phyloP scores from a whole-genome alignment of 2,329 filamentous ascomycete species.

The Knoxdaviesia proteae region DNA sequence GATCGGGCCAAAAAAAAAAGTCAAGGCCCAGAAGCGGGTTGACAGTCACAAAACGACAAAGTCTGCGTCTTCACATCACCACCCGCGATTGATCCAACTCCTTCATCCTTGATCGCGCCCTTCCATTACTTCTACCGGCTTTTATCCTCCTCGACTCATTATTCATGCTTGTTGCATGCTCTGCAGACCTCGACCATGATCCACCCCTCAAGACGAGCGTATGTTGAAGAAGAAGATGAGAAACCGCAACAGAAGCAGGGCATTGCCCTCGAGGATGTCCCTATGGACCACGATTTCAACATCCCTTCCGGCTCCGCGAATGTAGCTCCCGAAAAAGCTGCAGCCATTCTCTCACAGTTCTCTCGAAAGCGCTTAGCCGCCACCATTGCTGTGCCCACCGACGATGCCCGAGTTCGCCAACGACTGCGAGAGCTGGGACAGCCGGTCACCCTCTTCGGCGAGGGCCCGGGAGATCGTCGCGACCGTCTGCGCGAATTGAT shows the following conservation, averaged over 20 bases:
- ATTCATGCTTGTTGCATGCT: background rate
- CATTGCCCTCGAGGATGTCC: slow-evolving; percentile 28
- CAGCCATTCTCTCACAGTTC: slow-evolving; percentile 71
- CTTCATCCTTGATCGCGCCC: no score
- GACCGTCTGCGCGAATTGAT: slow-evolving; percentile 71
- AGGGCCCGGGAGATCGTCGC: slow-evolving; percentile 66
- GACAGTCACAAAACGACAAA: no score
- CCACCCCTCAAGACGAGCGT: slow-evolving; percentile 80
- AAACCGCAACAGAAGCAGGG: slow-evolving; percentile 17
- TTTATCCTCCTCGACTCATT: background rate
- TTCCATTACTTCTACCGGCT: background rate
- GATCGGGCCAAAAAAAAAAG: no score
- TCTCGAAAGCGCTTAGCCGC: slow-evolving; percentile 78
- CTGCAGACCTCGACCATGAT: slow-evolving; percentile 27
- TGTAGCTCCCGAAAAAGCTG: slow-evolving; percentile 60
- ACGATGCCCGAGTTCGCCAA: slow-evolving; percentile 68
- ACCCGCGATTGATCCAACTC: no score
- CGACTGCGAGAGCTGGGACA: slow-evolving; percentile 74
- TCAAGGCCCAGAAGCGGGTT: no score
- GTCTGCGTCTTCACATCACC: no score
- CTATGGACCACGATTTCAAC: slow-evolving; percentile 64
- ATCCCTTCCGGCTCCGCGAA: slow-evolving; percentile 45
- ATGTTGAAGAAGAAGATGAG: slow-evolving; percentile 64
- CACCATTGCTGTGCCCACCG: slow-evolving; percentile 78
- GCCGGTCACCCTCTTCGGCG: slow-evolving; percentile 84